Percentiles rank a stretch among this genome's conserved stretches.
These are phyloP conservation scores for Vaucheria bursata DNA, from an alignment of 352 stramenopile species.

Conservation along the genomic window DNA sequence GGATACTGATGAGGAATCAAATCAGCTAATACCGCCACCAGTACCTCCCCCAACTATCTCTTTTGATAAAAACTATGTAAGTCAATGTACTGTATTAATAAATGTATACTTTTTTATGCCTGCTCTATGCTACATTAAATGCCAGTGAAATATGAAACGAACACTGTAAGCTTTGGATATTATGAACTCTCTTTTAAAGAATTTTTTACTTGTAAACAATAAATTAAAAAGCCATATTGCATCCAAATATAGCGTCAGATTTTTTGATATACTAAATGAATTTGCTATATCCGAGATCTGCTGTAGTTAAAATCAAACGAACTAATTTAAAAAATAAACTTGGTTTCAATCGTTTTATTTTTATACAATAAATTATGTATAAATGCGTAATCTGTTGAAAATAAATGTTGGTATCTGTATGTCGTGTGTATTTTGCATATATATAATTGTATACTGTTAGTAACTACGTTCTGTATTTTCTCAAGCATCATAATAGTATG, in stretches of 20 bases:
- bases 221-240: neutral
- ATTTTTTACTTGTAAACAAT: neutral
- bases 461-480: too few relatives aligned
- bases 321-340: too few relatives aligned
- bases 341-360: too few relatives aligned
- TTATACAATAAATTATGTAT: too few relatives aligned
- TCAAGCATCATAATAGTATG: too few relatives aligned
- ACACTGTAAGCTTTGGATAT: neutral
- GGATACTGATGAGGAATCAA: too few relatives aligned
- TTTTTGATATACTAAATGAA: neutral
- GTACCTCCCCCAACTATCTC: neutral
- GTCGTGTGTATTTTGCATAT: too few relatives aligned
- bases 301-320: too few relatives aligned
- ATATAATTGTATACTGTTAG: too few relatives aligned
- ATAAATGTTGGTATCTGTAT: too few relatives aligned
- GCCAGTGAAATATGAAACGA: neutral
- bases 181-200: neutral
- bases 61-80: neutral
- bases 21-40: neutral
- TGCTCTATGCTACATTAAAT: neutral
- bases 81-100: neutral
- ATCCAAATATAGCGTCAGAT: neutral
- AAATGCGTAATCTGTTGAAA: too few relatives aligned
- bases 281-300: too few relatives aligned
- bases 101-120: neutral